Conservation (phyloP, 2,329 filamentous ascomycete species). For the Ophiostoma angusticollis region DNA sequence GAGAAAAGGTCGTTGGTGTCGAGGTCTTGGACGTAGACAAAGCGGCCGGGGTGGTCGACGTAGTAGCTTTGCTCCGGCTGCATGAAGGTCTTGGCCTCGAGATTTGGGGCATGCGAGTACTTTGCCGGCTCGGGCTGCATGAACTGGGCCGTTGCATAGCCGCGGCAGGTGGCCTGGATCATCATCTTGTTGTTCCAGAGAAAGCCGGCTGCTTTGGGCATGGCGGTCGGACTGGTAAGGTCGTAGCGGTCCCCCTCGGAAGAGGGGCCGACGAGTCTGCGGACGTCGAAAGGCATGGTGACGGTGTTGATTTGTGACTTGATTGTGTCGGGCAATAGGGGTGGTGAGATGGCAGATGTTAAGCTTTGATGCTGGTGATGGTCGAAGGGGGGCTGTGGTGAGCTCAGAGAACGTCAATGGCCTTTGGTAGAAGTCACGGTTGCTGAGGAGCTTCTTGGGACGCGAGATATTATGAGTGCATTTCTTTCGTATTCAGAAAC, state of each 20-base stretch:
- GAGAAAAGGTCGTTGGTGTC: constrained; percentile 38
- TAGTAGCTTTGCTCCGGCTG: constrained; percentile 49
- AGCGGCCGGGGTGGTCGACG: constrained; percentile 43
- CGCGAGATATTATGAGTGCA: not conserved
- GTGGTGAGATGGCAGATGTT: not conserved
- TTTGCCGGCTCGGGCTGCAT: constrained; percentile 50
- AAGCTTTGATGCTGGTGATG: not conserved
- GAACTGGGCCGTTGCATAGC: constrained; percentile 45
- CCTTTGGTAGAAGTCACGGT: not conserved
- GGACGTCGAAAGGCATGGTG: constrained; percentile 3
- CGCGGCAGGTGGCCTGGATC: constrained; percentile 45
- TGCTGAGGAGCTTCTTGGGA: not conserved
- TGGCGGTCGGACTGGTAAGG: constrained; percentile 39
- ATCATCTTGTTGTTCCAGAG: constrained; percentile 50
- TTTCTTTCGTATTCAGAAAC: constrained; percentile 1
- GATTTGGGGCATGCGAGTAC: constrained; percentile 44
- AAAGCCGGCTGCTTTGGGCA: constrained; percentile 43
- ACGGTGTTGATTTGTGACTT: too few relatives aligned
- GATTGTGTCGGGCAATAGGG: too few relatives aligned
- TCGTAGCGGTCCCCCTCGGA: constrained; percentile 40
- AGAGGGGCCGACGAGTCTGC: constrained; percentile 24
- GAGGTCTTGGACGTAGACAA: constrained; percentile 46
- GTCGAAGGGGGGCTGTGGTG: not conserved
- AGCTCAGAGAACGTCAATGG: not conserved
- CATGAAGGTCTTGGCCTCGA: constrained; percentile 48